Evolutionary conservation across 192 early-diverging fungal genomes (phyloP).

Genomic region (Powellomyces hirtus): DNA sequence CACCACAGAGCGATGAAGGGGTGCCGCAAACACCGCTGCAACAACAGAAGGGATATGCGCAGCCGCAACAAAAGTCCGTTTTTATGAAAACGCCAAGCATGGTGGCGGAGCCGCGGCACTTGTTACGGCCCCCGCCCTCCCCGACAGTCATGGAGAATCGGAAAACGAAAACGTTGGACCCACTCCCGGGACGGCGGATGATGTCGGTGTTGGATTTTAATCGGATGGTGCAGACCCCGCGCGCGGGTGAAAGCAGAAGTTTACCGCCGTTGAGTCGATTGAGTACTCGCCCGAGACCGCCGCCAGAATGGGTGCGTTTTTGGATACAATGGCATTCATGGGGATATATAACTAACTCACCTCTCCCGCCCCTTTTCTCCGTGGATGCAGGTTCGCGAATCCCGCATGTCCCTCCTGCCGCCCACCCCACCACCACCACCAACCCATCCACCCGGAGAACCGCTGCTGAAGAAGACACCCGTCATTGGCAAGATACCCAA

Average conservation of each 20-base stretch:
- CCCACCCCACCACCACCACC: background rate
- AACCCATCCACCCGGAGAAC: background rate
- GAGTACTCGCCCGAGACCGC: background rate
- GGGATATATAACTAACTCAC: too few relatives aligned
- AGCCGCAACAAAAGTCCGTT: too few relatives aligned
- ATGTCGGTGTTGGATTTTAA: constrained; percentile 5
- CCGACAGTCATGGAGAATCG: too few relatives aligned
- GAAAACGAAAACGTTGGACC: too few relatives aligned
- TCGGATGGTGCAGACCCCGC: background rate
- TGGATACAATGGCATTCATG: too few relatives aligned
- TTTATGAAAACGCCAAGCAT: too few relatives aligned
- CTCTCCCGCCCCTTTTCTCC: too few relatives aligned
- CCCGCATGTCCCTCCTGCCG: background rate
- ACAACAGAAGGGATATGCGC: too few relatives aligned
- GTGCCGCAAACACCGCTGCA: too few relatives aligned
- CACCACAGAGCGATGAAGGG: background rate
- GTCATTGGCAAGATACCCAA: constrained; percentile 10
- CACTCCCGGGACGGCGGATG: background rate
- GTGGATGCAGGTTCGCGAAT: constrained; percentile 20
- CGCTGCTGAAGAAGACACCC: constrained; percentile 5
- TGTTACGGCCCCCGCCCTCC: too few relatives aligned
- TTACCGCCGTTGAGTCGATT: background rate
- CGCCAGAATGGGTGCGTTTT: constrained; percentile 1
- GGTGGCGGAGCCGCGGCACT: too few relatives aligned
- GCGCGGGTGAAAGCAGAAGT: background rate